A percentile compares a stretch with the other conserved stretches of the same genome.
phyloP scores from a whole-genome alignment of 2,329 filamentous ascomycete genomes.

The Penicillium sp. region DNA sequence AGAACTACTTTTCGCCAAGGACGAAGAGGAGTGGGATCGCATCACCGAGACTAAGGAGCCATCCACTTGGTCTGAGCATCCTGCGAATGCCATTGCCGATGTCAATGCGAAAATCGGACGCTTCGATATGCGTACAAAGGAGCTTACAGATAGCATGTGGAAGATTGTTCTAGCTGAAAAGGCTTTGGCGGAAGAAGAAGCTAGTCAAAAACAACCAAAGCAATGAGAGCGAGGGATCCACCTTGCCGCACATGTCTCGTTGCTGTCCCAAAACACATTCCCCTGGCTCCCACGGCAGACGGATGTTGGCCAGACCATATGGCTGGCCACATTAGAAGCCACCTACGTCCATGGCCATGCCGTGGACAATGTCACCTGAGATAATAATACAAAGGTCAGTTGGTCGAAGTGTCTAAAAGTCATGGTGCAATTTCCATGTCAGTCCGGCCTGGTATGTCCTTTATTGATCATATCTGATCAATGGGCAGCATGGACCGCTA shows the following conservation, averaged over 20 bases:
- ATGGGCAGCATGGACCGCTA: neutral
- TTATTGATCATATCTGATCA: neutral
- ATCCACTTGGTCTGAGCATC: slow-evolving; percentile 24
- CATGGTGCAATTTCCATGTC: neutral
- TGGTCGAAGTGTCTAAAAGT: neutral
- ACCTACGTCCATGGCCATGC: neutral
- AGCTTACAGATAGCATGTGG: slow-evolving; percentile 39
- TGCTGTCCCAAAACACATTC: neutral
- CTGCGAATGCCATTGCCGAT: slow-evolving; percentile 20
- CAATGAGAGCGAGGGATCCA: neutral
- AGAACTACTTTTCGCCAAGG: slow-evolving; percentile 34
- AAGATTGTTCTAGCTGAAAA: slow-evolving; percentile 40
- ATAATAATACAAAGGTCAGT: neutral
- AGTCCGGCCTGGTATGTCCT: neutral
- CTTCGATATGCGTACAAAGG: slow-evolving; percentile 27
- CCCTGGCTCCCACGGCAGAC: neutral
- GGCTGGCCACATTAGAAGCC: neutral
- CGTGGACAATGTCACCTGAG: neutral
- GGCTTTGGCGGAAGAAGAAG: slow-evolving; percentile 31
- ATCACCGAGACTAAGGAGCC: slow-evolving; percentile 26
- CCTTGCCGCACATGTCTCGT: neutral
- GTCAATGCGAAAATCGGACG: slow-evolving; percentile 24
- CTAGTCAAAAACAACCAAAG: neutral
- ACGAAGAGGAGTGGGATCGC: slow-evolving; percentile 44
- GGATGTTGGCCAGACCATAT: neutral